These are phyloP conservation scores for Tetrahymena malaccensis DNA, from an alignment of 73 alveolate genomes.

Conservation along the genomic window DNA sequence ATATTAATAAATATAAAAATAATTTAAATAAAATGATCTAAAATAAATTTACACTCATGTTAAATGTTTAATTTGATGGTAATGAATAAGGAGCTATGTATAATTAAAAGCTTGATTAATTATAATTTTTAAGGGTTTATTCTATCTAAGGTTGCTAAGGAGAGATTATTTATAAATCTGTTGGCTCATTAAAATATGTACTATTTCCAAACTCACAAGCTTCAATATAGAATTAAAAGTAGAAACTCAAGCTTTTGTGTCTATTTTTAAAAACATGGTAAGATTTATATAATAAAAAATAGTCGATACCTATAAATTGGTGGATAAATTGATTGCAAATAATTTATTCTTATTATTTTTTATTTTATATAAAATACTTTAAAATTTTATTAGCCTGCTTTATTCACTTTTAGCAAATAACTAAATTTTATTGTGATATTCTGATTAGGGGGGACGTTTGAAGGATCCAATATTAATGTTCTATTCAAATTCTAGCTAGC, in stretches of 20 bases:
- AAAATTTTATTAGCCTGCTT: background rate
- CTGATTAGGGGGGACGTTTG: background rate
- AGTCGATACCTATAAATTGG: background rate
- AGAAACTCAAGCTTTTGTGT: background rate
- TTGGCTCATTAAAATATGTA: background rate
- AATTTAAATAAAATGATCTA: no score
- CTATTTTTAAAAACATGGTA: background rate
- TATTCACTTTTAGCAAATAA: background rate
- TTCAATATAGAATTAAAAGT: background rate
- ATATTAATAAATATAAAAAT: no score
- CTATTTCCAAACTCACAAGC: background rate
- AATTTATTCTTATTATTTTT: background rate
- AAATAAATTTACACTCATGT: background rate
- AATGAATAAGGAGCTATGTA: background rate
- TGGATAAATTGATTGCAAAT: background rate
- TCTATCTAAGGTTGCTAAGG: background rate
- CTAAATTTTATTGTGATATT: background rate
- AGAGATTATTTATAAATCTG: background rate
- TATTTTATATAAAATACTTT: no score
- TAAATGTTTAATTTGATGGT: background rate
- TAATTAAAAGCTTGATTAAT: background rate
- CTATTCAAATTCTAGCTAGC: background rate
- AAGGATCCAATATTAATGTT: background rate
- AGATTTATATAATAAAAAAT: background rate
- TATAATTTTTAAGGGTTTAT: no score